Evolutionary conservation across 257 asterid species (phyloP).

Genomic region (Solanum clarkiae): DNA sequence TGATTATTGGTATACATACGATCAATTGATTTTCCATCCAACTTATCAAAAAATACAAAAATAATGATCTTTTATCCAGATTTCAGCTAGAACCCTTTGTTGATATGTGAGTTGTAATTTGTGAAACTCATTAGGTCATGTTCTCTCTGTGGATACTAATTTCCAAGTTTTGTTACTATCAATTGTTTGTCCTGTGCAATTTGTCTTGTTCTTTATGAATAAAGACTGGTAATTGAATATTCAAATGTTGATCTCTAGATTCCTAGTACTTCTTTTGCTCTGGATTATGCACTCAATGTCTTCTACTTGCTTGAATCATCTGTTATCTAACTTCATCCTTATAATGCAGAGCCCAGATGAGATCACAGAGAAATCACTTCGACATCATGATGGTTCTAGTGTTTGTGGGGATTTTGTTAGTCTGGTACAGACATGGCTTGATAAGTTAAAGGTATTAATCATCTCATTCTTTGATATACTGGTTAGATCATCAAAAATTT

Average conservation of each 20-base stretch:
- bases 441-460: slow-evolving; percentile 56
- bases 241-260: background rate
- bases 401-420: slow-evolving; percentile 76
- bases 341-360: slow-evolving; percentile 79
- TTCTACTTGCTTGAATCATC: background rate
- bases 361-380: slow-evolving; percentile 71
- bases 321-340: background rate
- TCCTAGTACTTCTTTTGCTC: background rate
- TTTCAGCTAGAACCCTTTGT: background rate
- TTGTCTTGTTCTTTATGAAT: background rate
- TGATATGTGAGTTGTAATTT: background rate
- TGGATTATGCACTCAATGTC: background rate
- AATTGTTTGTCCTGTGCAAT: background rate
- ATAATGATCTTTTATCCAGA: background rate
- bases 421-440: slow-evolving; percentile 65
- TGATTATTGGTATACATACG: background rate
- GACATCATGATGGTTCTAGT: slow-evolving; percentile 50
- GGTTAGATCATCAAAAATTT: background rate
- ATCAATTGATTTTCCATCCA: background rate
- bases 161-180: background rate
- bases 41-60: background rate
- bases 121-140: background rate
- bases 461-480: background rate
- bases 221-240: background rate
- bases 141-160: background rate